phyloP scores from a whole-genome alignment of 345 rosid species.

The Lepidium sativum region DNA sequence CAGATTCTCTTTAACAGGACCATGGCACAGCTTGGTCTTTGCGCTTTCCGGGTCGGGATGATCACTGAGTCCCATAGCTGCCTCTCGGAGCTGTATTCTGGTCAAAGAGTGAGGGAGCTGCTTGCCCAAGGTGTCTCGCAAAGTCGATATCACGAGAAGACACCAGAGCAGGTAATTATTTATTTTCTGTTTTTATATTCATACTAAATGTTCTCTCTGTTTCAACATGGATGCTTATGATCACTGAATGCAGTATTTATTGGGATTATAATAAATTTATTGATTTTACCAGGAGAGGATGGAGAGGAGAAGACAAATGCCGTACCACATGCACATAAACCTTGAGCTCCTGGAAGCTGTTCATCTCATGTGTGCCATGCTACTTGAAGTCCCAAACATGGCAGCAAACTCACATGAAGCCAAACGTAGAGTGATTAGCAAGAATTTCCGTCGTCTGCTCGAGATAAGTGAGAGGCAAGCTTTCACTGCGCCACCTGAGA shows the following conservation, averaged over 20 bases:
- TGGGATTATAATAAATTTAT: neutral
- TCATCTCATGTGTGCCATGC: conserved; percentile 87
- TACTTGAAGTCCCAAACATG: conserved; percentile 91
- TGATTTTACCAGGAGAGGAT: conserved; percentile 55
- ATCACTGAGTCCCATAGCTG: conserved; percentile 77
- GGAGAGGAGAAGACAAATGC: conserved; percentile 96
- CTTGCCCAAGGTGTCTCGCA: conserved; percentile 98
- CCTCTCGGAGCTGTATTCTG: conserved; percentile 81
- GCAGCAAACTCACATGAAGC: conserved; percentile 65
- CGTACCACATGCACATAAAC: conserved; percentile 95
- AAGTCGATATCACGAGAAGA: conserved; percentile 89
- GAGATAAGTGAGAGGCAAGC: conserved; percentile 78
- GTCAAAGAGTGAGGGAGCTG: conserved; percentile 88
- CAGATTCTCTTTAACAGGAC: conserved; percentile 94
- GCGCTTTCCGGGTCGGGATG: conserved; percentile 81
- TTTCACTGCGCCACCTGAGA: conserved; percentile 80
- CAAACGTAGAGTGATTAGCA: conserved; percentile 70
- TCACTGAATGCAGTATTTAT: neutral
- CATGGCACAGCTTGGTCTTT: conserved; percentile 95
- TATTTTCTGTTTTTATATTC: neutral
- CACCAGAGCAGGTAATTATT: conserved; percentile 76
- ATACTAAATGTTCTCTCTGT: neutral
- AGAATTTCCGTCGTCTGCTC: conserved; percentile 70
- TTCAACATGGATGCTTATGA: neutral
- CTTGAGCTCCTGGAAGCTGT: conserved; percentile 92